Base-by-base conservation (phyloP, 108 stramenopile species). In the Epithemia pelagica region DNA sequence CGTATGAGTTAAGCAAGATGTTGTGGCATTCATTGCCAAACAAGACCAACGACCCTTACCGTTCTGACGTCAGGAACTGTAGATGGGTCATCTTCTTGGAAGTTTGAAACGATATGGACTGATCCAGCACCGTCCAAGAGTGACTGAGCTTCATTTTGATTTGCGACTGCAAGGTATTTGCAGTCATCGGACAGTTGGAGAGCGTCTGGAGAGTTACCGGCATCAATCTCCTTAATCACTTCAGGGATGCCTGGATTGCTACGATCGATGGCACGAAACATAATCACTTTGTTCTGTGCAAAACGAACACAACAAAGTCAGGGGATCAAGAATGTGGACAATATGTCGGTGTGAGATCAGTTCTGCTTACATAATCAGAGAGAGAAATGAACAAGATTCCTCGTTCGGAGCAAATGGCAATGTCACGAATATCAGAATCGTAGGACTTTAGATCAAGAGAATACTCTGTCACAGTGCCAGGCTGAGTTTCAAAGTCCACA, bases 131-230 rank as follows among this genome's bases (percentile, higher is more conserved):
- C 37, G 25, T 55, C 64, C 28, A 63, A 65, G 21, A 68, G 53
- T 26, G 73, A 74, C 1, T 58, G 52, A 0, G 76, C 80, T 61
- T 77, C 76, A 32, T 76, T 76, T 64, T 81, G 76, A 32, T 81
- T 77, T 60, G 80, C 80, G 56, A 77, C 73, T 24, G 80, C 80
- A 28, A 77, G 62, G 21, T 74, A 74, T 18, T 68, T 64, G 61
- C 79, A 80, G 29, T 61, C 79, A 10, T n/a, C 30, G 24, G 73
- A 74, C 22, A 73, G 33, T 0, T 27, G 18, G 24, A 74, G 25
- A 19, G 33, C 53, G 46, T 80, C 79, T 2, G 80, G 80, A 30
- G 68, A 64, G 51, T 61, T 54, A 5, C 80, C 80, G 8, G 77
- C 76, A 19, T 71, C 70, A 31, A 77, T 56, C 53, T 1, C 23